A percentile compares a stretch with the other conserved stretches of the same genome.
Conservation (phyloP, 2,329 filamentous ascomycete genomes). For the Colletotrichum tanaceti region DNA sequence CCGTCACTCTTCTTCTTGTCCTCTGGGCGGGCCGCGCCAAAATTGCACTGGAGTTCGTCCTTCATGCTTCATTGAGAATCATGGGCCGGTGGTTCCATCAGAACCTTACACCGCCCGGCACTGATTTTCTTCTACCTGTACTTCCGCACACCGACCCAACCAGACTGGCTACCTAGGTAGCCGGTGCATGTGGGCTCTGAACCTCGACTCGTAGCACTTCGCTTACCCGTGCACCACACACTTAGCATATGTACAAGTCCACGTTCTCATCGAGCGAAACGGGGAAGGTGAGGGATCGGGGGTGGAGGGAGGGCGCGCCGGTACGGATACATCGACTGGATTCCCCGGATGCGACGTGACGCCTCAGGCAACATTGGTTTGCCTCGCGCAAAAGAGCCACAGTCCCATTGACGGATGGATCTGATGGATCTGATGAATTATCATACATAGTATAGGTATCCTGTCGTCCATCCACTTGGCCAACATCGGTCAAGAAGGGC, state of each 20-base stretch:
- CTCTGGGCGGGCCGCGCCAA: slow-evolving; percentile 37
- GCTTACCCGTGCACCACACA: background rate
- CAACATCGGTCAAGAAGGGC: background rate
- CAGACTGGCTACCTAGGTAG: background rate
- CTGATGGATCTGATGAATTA: background rate
- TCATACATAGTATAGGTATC: background rate
- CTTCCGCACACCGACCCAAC: background rate
- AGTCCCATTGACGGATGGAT: background rate
- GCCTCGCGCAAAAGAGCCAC: background rate
- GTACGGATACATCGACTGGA: background rate
- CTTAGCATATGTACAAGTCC: background rate
- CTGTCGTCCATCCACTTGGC: background rate
- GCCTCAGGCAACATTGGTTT: background rate
- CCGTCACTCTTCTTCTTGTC: background rate
- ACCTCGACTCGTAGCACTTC: slow-evolving; percentile 5
- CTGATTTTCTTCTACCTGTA: background rate
- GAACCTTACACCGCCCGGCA: slow-evolving; percentile 10
- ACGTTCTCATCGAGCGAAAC: background rate
- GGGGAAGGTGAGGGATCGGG: too few species aligned
- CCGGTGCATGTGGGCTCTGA: background rate
- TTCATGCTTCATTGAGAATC: slow-evolving; percentile 16
- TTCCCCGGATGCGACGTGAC: slow-evolving; percentile 1
- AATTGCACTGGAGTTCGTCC: slow-evolving; percentile 32
- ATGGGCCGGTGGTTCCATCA: slow-evolving; percentile 25
- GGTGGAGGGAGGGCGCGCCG: background rate